These are phyloP conservation scores for Amanita pseudoporphyria DNA, from an alignment of 768 basidiomycete genomes.

Conservation along the genomic window DNA sequence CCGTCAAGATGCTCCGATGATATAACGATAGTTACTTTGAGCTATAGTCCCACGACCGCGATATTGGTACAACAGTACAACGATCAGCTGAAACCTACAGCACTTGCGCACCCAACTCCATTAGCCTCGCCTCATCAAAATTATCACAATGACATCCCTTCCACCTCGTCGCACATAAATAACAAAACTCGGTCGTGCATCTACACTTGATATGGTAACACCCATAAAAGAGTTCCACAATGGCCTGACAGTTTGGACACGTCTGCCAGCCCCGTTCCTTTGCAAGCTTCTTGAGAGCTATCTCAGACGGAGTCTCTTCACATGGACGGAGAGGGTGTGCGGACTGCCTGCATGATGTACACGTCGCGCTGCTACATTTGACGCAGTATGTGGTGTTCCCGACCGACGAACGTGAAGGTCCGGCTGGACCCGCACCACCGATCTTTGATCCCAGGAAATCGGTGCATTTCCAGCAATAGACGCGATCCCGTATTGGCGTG, in stretches of 20 bases:
- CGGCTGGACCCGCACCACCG: too few species aligned
- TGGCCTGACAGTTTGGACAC: conserved; percentile 45
- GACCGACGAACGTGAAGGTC: background rate
- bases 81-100: background rate
- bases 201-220: conserved; percentile 62
- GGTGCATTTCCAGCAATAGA: conserved; percentile 5
- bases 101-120: conserved; percentile 30
- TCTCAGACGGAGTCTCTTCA: conserved; percentile 17
- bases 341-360: conserved; percentile 31
- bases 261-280: conserved; percentile 44
- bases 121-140: conserved; percentile 46
- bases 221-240: conserved; percentile 47
- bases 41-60: too few species aligned
- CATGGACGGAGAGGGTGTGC: conserved; percentile 31
- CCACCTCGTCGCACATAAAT: conserved; percentile 54
- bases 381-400: background rate
- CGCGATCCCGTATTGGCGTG: conserved; percentile 1
- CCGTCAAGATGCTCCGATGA: too few species aligned
- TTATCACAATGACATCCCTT: conserved; percentile 51
- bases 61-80: too few species aligned
- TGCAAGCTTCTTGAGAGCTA: conserved; percentile 33
- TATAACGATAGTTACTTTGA: too few species aligned
- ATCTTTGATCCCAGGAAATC: conserved; percentile 2
- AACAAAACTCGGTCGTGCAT: conserved; percentile 52
- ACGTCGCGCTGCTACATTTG: background rate